These are phyloP conservation scores for Ananas comosus DNA, from an alignment of 176 grass and related monocot genomes.

Conservation along the genomic window DNA sequence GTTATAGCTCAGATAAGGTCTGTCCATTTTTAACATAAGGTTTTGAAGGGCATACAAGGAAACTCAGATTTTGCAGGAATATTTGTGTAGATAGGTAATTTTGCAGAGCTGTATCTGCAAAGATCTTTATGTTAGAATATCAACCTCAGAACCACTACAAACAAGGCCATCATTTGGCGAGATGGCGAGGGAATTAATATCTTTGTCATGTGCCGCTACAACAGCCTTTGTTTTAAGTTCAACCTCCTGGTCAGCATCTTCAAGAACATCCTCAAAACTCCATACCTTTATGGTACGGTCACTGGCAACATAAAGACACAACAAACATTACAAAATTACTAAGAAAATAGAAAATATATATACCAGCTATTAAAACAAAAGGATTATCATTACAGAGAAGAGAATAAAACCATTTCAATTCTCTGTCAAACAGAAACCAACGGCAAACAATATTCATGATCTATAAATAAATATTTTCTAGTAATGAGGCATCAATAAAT, in stretches of 20 bases:
- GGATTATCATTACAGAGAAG: background rate
- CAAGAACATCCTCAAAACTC: conserved; percentile 45
- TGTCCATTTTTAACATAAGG: no score
- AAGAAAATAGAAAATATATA: background rate
- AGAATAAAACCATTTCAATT: background rate
- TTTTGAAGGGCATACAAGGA: no score
- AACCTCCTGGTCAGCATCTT: conserved; percentile 38
- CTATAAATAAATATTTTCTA: conserved; percentile 1
- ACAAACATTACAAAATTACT: background rate
- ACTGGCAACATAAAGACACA: conserved; percentile 27
- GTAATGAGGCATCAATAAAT: background rate
- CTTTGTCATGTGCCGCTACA: conserved; percentile 90
- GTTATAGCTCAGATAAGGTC: no score
- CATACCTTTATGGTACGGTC: conserved; percentile 90
- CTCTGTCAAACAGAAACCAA: no score
- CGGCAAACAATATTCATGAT: background rate
- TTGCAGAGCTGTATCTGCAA: no score
- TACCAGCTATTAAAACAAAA: background rate
- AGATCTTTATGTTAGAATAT: background rate
- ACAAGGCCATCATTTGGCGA: conserved; percentile 84
- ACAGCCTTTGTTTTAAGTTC: conserved; percentile 73
- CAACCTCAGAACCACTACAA: conserved; percentile 92
- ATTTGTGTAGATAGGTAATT: no score
- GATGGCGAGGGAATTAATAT: conserved; percentile 82
- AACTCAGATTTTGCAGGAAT: no score